Evolutionary conservation across 345 rosid species (phyloP).

Genomic region (Dipteronia dyeriana): DNA sequence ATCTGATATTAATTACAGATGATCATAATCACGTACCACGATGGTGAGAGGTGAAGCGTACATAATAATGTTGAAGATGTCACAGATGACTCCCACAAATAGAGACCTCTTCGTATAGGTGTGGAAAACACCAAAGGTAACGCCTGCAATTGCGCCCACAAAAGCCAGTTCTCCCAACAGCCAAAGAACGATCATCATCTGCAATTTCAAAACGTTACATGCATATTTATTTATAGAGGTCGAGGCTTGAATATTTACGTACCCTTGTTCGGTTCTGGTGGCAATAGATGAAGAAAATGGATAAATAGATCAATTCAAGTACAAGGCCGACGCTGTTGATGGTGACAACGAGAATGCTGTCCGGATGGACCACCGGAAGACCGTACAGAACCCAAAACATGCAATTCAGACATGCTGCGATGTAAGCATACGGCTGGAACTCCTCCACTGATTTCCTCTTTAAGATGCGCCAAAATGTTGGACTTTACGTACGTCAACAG

Average conservation of each 20-base stretch:
- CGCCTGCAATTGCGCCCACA: not conserved
- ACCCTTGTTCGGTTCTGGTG: slow-evolving; percentile 4
- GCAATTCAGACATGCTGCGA: slow-evolving; percentile 42
- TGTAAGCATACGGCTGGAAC: slow-evolving; percentile 43
- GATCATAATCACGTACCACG: slow-evolving; percentile 1
- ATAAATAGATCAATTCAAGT: slow-evolving; percentile 33
- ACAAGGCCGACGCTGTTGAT: slow-evolving; percentile 39
- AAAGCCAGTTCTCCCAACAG: slow-evolving; percentile 24
- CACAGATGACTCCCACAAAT: slow-evolving; percentile 31
- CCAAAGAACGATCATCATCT: slow-evolving; percentile 5
- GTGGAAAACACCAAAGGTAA: slow-evolving; percentile 23
- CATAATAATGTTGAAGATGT: slow-evolving; percentile 44
- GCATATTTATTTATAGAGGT: too few species aligned
- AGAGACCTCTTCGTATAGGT: slow-evolving; percentile 17
- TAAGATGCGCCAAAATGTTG: slow-evolving; percentile 38
- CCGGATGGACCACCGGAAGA: slow-evolving; percentile 41
- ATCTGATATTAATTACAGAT: too few species aligned
- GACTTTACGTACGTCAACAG: slow-evolving; percentile 26
- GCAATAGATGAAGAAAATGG: slow-evolving; percentile 24
- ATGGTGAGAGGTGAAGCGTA: slow-evolving; percentile 36
- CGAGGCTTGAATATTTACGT: not conserved
- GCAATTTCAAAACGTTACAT: too few species aligned
- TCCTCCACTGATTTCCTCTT: slow-evolving; percentile 47
- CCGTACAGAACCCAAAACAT: slow-evolving; percentile 45
- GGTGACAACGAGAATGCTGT: slow-evolving; percentile 44